Conservation (phyloP, 2,329 filamentous ascomycete genomes). For the Verticillium klebahnii region DNA sequence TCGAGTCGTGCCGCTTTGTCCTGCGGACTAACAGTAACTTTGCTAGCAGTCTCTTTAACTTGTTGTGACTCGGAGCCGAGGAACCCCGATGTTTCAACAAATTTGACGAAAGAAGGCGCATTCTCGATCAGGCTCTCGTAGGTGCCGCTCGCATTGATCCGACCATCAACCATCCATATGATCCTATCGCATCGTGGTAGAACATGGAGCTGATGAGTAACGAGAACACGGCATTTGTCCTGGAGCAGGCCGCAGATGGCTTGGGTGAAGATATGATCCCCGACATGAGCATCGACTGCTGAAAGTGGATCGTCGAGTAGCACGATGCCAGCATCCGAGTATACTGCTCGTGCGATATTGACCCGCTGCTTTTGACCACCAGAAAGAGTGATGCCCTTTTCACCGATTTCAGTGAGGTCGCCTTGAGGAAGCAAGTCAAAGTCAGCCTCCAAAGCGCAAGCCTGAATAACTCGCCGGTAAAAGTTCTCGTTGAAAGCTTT, state of each 20-base stretch:
- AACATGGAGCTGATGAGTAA: slow-evolving; percentile 93
- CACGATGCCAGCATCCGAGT: slow-evolving; percentile 65
- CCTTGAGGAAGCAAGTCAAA: slow-evolving; percentile 89
- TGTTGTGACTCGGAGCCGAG: slow-evolving; percentile 56
- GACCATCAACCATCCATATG: slow-evolving; percentile 86
- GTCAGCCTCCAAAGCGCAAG: slow-evolving; percentile 77
- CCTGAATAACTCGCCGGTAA: slow-evolving; percentile 78
- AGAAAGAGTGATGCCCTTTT: slow-evolving; percentile 91
- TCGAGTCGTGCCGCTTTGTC: slow-evolving; percentile 34
- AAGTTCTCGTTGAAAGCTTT: slow-evolving; percentile 69
- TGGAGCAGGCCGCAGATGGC: slow-evolving; percentile 86
- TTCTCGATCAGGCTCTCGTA: slow-evolving; percentile 84
- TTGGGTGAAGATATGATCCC: slow-evolving; percentile 81
- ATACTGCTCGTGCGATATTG: slow-evolving; percentile 84
- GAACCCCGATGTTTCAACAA: slow-evolving; percentile 81
- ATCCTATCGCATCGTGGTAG: slow-evolving; percentile 87
- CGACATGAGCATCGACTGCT: slow-evolving; percentile 66
- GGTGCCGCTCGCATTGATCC: slow-evolving; percentile 79
- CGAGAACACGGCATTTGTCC: slow-evolving; percentile 84
- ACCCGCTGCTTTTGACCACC: slow-evolving; percentile 93
- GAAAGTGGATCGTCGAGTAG: slow-evolving; percentile 67
- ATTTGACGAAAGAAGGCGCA: slow-evolving; percentile 68
- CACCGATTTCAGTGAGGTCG: slow-evolving; percentile 88
- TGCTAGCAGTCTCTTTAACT: slow-evolving; percentile 40
- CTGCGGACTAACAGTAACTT: slow-evolving; percentile 26